Evolutionary conservation across 2,329 filamentous ascomycete species (phyloP), one percentile per base, ranked within the genome.

Genomic region (Thelonectria olida): DNA sequence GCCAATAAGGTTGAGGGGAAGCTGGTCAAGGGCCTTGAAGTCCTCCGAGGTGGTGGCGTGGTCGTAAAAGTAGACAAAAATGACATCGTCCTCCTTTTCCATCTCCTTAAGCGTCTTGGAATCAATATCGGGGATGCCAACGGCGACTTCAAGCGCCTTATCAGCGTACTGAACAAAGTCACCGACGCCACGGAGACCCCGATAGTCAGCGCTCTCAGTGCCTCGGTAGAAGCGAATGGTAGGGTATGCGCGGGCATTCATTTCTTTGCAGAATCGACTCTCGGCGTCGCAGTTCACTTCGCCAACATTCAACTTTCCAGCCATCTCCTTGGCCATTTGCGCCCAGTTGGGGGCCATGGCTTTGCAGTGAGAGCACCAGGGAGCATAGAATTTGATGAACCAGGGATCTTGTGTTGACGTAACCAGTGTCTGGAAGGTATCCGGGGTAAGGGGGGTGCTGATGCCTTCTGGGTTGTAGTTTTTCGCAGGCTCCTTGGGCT

Each of bases 351-450:
- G 92, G 34, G 91, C 92, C 85, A 99, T 88, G 36, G 92, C 92
- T 79, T 97, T 92, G 78, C 96, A 99, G 79, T 99, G 96, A 69
- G 90, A 88, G 77, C 96, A 99, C 96, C 95, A 98, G 6, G 96
- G 96, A 17, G 93, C 94, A 76, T 97, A 98, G 76, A 99, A 98
- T 78, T 99, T 99, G 83, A 99, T 89, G 74, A 99, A 97, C 96
- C 96, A 99, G 6, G 94, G 90, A 65, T 98, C 93, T 65, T 92
- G 88, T 0, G 93, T 93, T 75, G 90, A 91, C 3, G 93, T 97
- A 47, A 99, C 94, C 36, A 90, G 82, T 59, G 87, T 88, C 75
- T 96, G 90, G 81, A 99, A 99, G 65, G 84, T 92, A 74, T 97
- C 93, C 0, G 92, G 90, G 2, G 89, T 93, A 53, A 99, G 84